Percentiles rank a stretch among this genome's conserved stretches.
These are phyloP conservation scores for Ophiosphaerella korrae DNA, from an alignment of 2,329 filamentous ascomycete genomes.

Conservation along the genomic window DNA sequence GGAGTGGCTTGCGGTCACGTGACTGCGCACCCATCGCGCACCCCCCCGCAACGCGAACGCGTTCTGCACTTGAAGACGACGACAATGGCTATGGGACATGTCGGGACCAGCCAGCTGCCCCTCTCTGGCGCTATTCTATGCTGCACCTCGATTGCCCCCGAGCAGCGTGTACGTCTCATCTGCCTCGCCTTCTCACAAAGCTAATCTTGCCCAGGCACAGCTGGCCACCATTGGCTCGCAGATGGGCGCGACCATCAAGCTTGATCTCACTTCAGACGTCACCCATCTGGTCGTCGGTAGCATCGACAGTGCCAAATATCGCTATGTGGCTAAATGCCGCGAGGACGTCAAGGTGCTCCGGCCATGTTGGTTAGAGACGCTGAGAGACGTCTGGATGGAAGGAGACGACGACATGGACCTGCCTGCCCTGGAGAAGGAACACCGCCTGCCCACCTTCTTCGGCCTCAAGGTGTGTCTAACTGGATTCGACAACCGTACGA, in stretches of 20 bases:
- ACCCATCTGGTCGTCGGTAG: constrained; percentile 93
- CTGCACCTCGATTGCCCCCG: constrained; percentile 82
- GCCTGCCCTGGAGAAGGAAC: constrained; percentile 67
- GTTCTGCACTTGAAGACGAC: constrained; percentile 11
- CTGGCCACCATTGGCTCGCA: constrained; percentile 70
- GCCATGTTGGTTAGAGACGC: constrained; percentile 81
- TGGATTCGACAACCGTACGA: constrained; percentile 68
- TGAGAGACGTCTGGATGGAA: constrained; percentile 79
- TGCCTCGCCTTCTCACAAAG: not conserved
- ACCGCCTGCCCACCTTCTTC: constrained; percentile 68
- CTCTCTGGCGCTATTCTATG: constrained; percentile 73
- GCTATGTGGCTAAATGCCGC: constrained; percentile 88
- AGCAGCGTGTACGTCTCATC: constrained; percentile 67
- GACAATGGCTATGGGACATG: constrained; percentile 24
- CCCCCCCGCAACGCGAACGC: constrained; percentile 27
- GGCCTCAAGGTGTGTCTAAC: constrained; percentile 70
- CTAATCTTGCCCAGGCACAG: constrained; percentile 48
- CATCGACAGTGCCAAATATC: constrained; percentile 90
- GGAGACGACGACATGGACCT: constrained; percentile 79
- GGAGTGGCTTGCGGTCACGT: constrained; percentile 9
- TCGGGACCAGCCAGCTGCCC: constrained; percentile 42
- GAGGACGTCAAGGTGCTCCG: constrained; percentile 84
- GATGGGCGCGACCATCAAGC: constrained; percentile 85
- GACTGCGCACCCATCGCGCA: constrained; percentile 3
- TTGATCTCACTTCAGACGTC: constrained; percentile 93